Evolutionary conservation across 352 stramenopile genomes (phyloP), one percentile per base, ranked within the genome.

Genomic region (Globisporangium yorkense): DNA sequence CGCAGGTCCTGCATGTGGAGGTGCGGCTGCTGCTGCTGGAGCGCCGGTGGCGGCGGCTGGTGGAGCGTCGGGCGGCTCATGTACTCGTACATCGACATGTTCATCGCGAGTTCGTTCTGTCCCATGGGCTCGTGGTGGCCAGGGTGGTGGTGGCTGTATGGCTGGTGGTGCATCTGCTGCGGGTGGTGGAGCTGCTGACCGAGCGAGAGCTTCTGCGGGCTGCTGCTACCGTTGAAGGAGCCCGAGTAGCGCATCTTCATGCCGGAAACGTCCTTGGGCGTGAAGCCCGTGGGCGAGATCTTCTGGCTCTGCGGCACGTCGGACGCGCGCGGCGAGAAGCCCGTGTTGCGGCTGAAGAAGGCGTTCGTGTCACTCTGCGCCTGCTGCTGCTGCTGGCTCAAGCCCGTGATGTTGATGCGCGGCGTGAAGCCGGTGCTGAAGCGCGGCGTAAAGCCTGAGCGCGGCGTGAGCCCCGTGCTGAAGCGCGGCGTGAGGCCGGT

Each of bases 71-170:
- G 80, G 21, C 84, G 77, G 57, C 82, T 84, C 73, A 92, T 82
- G 69, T 94, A 92, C 55, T 94, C 84, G 59, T 87, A 91, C 78
- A 92, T 92, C 16, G 67, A 53, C 84, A 94, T 89, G 66, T 74
- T 85, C 75, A 90, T 88, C 21, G 70, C 61, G 70, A 91, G 88
- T 40, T 90, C 71, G 16, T 59, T 56, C 47, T 82, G 77, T 18
- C 67, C 63, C 41, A 67, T 64, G 15, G 74, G 59, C 39, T 56
- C 66, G 18, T 72, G 68, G 65, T 80, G 75, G 58, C 77, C 76
- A 40, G 80, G 70, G 51, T 87, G 75, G 41, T 65, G 61, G 29
- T 54, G 51, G 27, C 68, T 65, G 54, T 80, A 27, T 8, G 48
- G 27, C 31, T 54, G 69, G 44, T 74, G 73, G 54, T 85, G 70